Evolutionary conservation across 2,329 filamentous ascomycete genomes (phyloP), one percentile per base, ranked within the genome.

Genomic region (Sphaerulina musiva): DNA sequence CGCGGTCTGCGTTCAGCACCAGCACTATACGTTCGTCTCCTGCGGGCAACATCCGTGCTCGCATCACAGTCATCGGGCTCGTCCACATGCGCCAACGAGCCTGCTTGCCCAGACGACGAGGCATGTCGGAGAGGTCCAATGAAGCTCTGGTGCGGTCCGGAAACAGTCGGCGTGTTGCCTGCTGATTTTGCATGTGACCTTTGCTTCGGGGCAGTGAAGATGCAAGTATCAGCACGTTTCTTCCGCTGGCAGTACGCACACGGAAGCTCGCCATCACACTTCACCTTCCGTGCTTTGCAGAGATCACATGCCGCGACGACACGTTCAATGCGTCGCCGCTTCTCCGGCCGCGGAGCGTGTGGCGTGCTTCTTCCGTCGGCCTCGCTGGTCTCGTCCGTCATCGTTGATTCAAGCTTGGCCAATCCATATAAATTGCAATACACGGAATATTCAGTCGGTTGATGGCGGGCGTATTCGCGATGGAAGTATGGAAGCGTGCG

Each of bases 201-300:
- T 36, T 47, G 48, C 54, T 53, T 56, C 29, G 54, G 48, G 23
- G 54, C 43, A 38, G 54, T 48, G 65, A 72, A 73, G 4, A 60
- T 54, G 54, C 70, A 69, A 63, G 76, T 68, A 67, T 72, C 50
- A 66, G 68, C 63, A 65, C 71, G 59, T 68, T 73, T 60, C 67
- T 73, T 65, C 54, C 62, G 56, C 67, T 67, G 66, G 62, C 77
- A 79, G 51, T 78, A 77, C n/a, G 70, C 71, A 56, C 77, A 80
- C 41, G 77, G 77, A 46, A 74, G 69, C 47, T 73, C 69, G 39
- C 77, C 77, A 55, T 79, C 73, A 61, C 77, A 80, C 63, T 78
- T 78, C 56, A 79, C 76, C 59, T 77, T 77, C 48, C 75, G 68
- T 23, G 71, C 62, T 58, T 74, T 76, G 66, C 74, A 76, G 46